Conservation (phyloP, 164 flowering plant genomes). For the Euptelea pleiosperma region DNA sequence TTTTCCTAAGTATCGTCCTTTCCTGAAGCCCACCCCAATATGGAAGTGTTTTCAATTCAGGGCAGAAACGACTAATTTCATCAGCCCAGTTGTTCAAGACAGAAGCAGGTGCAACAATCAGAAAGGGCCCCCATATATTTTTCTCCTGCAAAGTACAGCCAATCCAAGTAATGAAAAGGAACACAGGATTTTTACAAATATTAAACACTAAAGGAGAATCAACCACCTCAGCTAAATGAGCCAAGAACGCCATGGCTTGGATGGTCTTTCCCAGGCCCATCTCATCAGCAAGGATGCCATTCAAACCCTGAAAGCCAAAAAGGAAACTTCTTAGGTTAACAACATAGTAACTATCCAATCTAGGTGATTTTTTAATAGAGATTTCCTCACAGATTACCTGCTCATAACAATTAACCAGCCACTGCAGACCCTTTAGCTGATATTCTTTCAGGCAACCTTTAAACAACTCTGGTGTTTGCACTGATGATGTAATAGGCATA, state of each 20-base stretch:
- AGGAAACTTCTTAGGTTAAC: constrained; percentile 12
- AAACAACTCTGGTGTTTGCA: constrained; percentile 85
- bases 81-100: constrained; percentile 98
- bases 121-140: constrained; percentile 98
- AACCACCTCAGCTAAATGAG: constrained; percentile 94
- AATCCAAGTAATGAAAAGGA: constrained; percentile 15
- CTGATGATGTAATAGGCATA: constrained; percentile 92
- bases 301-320: constrained; percentile 65
- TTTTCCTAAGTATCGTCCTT: constrained; percentile 76
- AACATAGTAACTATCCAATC: background rate
- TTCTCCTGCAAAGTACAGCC: constrained; percentile 59
- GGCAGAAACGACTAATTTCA: constrained; percentile 95
- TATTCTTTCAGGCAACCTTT: constrained; percentile 92
- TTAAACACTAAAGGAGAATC: constrained; percentile 6
- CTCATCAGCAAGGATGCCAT: constrained; percentile 99
- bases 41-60: constrained; percentile 90
- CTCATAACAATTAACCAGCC: constrained; percentile 99
- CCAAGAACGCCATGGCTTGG: constrained; percentile 98
- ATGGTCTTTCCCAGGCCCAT: constrained; percentile 99
- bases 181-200: background rate
- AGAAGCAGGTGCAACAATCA: constrained; percentile 98
- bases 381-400: constrained; percentile 51
- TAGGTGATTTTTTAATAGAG: background rate
- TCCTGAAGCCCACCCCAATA: constrained; percentile 98
- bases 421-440: constrained; percentile 95